These are phyloP conservation scores for Sphagnurus paluster DNA, from an alignment of 1,284 basidiomycete genomes.

Conservation along the genomic window DNA sequence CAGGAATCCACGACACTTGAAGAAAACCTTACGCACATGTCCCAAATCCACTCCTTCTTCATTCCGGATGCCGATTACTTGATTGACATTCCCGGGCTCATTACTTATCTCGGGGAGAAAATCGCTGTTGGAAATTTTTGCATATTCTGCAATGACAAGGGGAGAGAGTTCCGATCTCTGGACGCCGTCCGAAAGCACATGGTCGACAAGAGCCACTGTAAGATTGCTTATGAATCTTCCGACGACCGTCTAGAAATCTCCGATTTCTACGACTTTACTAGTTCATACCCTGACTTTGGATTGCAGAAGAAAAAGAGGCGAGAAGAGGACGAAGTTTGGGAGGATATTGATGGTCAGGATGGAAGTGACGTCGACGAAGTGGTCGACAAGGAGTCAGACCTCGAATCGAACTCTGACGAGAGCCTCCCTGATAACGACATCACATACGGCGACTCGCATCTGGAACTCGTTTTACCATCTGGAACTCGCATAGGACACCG, in stretches of 20 bases:
- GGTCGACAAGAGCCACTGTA: conserved; percentile 94
- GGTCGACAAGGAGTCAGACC: conserved; percentile 40
- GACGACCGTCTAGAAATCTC: conserved; percentile 85
- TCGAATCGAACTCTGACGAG: conserved; percentile 41
- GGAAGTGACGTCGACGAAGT: conserved; percentile 54
- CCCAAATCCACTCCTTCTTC: conserved; percentile 88
- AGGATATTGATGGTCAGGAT: conserved; percentile 54
- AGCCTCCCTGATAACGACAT: conserved; percentile 55
- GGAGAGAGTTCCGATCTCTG: conserved; percentile 76
- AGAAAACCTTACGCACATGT: conserved; percentile 88
- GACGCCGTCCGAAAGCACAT: conserved; percentile 92
- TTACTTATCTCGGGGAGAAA: conserved; percentile 91
- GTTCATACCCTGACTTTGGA: conserved; percentile 70
- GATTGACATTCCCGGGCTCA: conserved; percentile 79
- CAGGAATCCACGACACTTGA: conserved; percentile 53
- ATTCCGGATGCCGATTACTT: conserved; percentile 94
- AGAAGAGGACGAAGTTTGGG: conserved; percentile 49
- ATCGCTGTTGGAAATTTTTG: conserved; percentile 92
- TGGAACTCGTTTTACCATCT: conserved; percentile 94
- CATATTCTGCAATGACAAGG: conserved; percentile 84
- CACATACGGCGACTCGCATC: conserved; percentile 73
- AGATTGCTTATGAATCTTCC: conserved; percentile 88
- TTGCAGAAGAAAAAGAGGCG: conserved; percentile 30
- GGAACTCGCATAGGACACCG: conserved; percentile 93
- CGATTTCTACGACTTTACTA: conserved; percentile 92